A percentile compares a stretch with the other conserved stretches of the same genome.
Evolutionary conservation across 305 asterid species (phyloP).

Genomic region (Solanum hybrid): DNA sequence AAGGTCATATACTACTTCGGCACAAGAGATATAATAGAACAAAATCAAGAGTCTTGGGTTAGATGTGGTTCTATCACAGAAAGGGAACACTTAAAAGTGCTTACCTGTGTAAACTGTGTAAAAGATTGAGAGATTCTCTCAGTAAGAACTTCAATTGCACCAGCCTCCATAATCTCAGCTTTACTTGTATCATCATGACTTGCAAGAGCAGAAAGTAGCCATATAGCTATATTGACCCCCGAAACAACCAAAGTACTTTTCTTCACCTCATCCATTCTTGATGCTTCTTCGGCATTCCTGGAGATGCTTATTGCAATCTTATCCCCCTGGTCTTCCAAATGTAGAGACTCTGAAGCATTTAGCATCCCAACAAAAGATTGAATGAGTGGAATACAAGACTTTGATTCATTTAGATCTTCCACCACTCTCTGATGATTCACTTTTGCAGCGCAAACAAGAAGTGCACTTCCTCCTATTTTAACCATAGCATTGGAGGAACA

Average conservation of each 20-base stretch:
- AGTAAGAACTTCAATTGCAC: slow-evolving; percentile 85
- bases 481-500: slow-evolving; percentile 50
- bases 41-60: neutral
- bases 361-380: slow-evolving; percentile 85
- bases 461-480: slow-evolving; percentile 92
- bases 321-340: slow-evolving; percentile 39
- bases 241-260: slow-evolving; percentile 62
- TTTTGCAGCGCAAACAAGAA: slow-evolving; percentile 75
- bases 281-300: slow-evolving; percentile 46
- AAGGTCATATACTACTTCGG: neutral
- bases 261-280: slow-evolving; percentile 27
- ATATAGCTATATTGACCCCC: slow-evolving; percentile 70
- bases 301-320: slow-evolving; percentile 55
- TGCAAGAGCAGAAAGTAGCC: slow-evolving; percentile 92
- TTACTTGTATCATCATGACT: slow-evolving; percentile 63
- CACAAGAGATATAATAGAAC: neutral
- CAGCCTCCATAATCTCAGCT: slow-evolving; percentile 84
- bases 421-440: slow-evolving; percentile 70
- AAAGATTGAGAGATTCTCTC: slow-evolving; percentile 68
- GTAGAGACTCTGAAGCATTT: slow-evolving; percentile 40
- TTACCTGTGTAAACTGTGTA: slow-evolving; percentile 60
- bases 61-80: neutral
- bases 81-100: neutral
- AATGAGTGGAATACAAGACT: slow-evolving; percentile 55
- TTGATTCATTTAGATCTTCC: slow-evolving; percentile 65